Evolutionary conservation across 805 yeast species (phyloP).

Genomic region (Metschnikowia koreensis): DNA sequence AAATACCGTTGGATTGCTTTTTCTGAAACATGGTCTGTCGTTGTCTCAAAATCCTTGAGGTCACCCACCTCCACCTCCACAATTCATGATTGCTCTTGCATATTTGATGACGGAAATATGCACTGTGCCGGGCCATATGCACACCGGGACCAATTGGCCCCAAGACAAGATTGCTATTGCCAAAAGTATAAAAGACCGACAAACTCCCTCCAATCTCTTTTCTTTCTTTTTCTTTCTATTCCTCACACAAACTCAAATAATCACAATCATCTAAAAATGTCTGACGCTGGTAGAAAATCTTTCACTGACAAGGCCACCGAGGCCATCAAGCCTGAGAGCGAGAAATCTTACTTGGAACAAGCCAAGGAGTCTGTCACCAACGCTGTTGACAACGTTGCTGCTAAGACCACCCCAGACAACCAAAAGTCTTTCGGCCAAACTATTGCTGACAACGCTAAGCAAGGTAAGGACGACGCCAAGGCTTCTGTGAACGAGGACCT

Average conservation of each 20-base stretch:
- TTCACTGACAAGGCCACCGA: constrained; percentile 68
- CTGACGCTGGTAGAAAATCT: constrained; percentile 69
- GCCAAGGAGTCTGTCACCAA: constrained; percentile 71
- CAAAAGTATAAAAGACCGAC: constrained; percentile 6
- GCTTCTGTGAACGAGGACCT: constrained; percentile 25
- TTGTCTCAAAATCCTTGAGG: too few relatives aligned
- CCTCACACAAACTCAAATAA: not conserved
- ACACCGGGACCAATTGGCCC: constrained; percentile 1
- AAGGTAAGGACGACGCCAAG: constrained; percentile 55
- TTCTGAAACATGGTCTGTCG: not conserved
- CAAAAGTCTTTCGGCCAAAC: constrained; percentile 71
- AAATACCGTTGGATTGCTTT: not conserved
- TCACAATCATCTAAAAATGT: constrained; percentile 21
- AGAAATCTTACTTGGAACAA: constrained; percentile 62
- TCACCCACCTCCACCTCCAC: not conserved
- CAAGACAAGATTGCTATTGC: constrained; percentile 1
- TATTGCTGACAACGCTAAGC: constrained; percentile 57
- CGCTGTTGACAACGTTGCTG: constrained; percentile 62
- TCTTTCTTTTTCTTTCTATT: not conserved
- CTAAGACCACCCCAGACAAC: constrained; percentile 57
- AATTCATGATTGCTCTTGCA: constrained; percentile 3
- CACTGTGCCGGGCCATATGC: not conserved
- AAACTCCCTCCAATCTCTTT: not conserved
- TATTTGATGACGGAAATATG: not conserved
- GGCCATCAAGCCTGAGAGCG: constrained; percentile 64